Evolutionary conservation across 2,329 filamentous ascomycete genomes (phyloP), one percentile per base, ranked within the genome.

Genomic region (Lomentospora prolificans): DNA sequence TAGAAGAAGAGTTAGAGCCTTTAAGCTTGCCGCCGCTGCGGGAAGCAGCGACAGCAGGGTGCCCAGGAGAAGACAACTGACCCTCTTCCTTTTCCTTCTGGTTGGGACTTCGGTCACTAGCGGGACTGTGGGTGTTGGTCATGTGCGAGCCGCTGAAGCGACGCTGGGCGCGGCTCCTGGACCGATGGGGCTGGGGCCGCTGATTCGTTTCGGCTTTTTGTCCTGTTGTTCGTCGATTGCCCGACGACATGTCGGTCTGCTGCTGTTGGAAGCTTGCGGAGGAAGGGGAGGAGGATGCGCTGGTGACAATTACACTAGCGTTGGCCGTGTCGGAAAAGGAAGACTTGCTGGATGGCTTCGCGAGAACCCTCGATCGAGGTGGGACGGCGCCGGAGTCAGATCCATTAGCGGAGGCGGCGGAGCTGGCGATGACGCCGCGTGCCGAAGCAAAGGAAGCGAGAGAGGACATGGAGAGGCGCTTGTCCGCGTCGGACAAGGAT

Each of bases 131-230:
- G 66, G 86, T 94, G 70, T 87, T 94, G 39, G 85, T 82, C n/a
- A 78, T 85, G 39, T 87, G 91, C 69, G 89, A 94, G 24, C 83
- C 86, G 64, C 90, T 95, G 62, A 94, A 85, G 58, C 90, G 80
- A 59, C 90, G 78, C 67, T 89, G 87, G 19, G 77, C 82, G 64
- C 80, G 77, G 65, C 88, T 89, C 46, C 86, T 80, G 50, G 86
- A 87, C 60, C 79, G 73, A 55, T 77, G 76, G 8, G 76, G 76
- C 57, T 77, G 76, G 12, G 73, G 61, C 46, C 77, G 73, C 56
- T 71, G 57, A 30, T 28, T 48, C 33, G 44, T 25, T n/a, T 51
- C 53, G 33, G 30, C 5, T 24, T 36, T 41, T n/a, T 44, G 17
- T 17, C 25, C 36, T 5, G 48, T 9, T 31, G 14, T 39, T 14